Evolutionary conservation across 805 yeast genomes (phyloP), one percentile per base, ranked within the genome.

Genomic region (Yamadazyma endophytica): DNA sequence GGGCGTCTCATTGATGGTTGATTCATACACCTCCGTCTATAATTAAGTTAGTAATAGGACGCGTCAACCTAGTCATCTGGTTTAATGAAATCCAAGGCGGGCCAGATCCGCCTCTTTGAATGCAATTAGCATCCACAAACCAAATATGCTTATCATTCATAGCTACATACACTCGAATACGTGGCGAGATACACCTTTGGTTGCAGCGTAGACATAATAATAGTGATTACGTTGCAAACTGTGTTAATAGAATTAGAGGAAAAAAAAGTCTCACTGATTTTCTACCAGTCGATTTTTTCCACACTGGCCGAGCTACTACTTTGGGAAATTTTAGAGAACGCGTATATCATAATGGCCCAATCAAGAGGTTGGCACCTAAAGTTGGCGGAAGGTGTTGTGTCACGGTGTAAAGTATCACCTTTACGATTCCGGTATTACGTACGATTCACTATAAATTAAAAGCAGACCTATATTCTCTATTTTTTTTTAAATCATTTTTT

Each of bases 1-100:
- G 17, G 89, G 83, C 13, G 82, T 78, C 21, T 79, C 76, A 29
- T 78, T 73, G 43, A 73, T 74, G 16, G 74, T 59, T 46, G 79
- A 69, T 63, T 90, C 84, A 62, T 83, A 94, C 39, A 89, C 90
- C 52, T 65, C 72, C 24, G 66, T 64, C 72, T 64, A 37, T 9
- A 32, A 22, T 6, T 17, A 3, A n/a, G 44, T 40, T 36, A 35
- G 39, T 37, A 36, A 26, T n/a, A 28, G 29, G 32, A 33, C 32
- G 37, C 37, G 32, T 28, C 19, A 9, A 12, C 3, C 16, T 15
- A 9, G 9, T n/a, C 17, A 4, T 7, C 8, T 11, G 12, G 11
- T 8, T 20, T 20, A 20, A 11, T 20, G 11, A 20, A 20, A 9
- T 8, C 9, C 21, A 20, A 8, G 9, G 11, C 11, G 11, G 8